Conservation (phyloP, 2,329 filamentous ascomycete species). For the Mycosphaerella sp. region DNA sequence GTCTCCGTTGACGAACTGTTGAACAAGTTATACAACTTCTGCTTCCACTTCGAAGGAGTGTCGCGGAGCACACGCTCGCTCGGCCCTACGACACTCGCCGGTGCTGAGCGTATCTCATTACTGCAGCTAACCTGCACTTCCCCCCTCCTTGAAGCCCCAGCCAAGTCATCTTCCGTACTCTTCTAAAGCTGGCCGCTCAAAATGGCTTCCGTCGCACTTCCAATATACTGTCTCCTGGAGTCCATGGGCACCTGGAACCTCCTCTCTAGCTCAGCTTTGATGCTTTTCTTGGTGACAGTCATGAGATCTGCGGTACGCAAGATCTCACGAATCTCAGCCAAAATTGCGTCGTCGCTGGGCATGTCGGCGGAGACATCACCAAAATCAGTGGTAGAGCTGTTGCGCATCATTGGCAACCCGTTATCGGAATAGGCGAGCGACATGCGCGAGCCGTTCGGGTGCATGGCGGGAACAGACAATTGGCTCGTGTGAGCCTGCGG, state of each 20-base stretch:
- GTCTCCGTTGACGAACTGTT: not conserved
- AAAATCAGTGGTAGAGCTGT: conserved; percentile 45
- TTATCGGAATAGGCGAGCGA: conserved; percentile 69
- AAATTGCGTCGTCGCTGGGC: conserved; percentile 80
- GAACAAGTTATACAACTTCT: not conserved
- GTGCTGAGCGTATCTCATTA: not conserved
- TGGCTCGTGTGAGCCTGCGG: conserved; percentile 53
- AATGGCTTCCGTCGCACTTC: conserved; percentile 40
- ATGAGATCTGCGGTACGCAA: conserved; percentile 88
- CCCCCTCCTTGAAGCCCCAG: not conserved
- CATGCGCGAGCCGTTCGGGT: conserved; percentile 57
- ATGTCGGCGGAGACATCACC: conserved; percentile 56
- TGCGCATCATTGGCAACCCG: conserved; percentile 43
- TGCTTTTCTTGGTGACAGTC: conserved; percentile 97
- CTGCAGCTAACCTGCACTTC: not conserved
- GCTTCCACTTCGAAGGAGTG: not conserved
- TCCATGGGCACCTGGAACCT: conserved; percentile 84
- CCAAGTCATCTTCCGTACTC: not conserved
- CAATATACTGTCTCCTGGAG: conserved; percentile 81
- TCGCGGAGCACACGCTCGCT: not conserved
- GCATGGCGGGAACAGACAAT: conserved; percentile 47
- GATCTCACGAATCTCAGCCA: conserved; percentile 93
- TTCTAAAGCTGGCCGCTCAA: conserved; percentile 37
- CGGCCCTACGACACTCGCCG: not conserved
- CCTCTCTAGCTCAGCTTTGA: conserved; percentile 87